phyloP scores from a whole-genome alignment of 805 yeast species.

The Kurtzmaniella fragi region DNA sequence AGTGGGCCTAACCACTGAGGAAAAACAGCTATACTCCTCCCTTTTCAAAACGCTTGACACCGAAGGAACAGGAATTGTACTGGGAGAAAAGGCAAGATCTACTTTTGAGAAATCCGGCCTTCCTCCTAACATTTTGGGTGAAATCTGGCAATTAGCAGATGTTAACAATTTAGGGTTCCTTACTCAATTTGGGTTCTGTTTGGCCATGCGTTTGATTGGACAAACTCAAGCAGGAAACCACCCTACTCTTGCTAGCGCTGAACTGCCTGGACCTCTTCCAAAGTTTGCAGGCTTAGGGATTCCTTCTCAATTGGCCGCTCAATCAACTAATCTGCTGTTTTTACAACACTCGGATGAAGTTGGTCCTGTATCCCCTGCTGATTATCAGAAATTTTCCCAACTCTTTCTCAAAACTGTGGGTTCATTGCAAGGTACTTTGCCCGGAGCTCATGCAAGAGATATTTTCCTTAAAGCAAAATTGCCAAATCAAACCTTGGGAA shows the following conservation, averaged over 20 bases:
- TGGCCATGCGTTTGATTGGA: constrained; percentile 86
- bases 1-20: constrained; percentile 63
- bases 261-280: constrained; percentile 60
- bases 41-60: constrained; percentile 77
- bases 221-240: constrained; percentile 73
- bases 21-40: constrained; percentile 65
- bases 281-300: constrained; percentile 38
- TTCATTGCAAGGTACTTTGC: constrained; percentile 51
- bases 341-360: constrained; percentile 33
- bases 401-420: constrained; percentile 65
- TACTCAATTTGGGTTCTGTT: constrained; percentile 72
- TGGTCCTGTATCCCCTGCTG: constrained; percentile 53
- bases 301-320: constrained; percentile 2
- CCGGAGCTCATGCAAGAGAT: constrained; percentile 77
- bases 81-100: constrained; percentile 82
- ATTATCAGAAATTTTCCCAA: constrained; percentile 59
- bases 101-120: constrained; percentile 83
- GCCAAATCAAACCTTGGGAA: constrained; percentile 72
- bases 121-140: constrained; percentile 72
- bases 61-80: constrained; percentile 71
- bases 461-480: constrained; percentile 87
- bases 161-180: constrained; percentile 80
- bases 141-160: constrained; percentile 95
- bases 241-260: constrained; percentile 48
- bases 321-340: constrained; percentile 8